These are phyloP conservation scores for Leishmania guyanensis DNA, from an alignment of 208 protist species.

Conservation along the genomic window DNA sequence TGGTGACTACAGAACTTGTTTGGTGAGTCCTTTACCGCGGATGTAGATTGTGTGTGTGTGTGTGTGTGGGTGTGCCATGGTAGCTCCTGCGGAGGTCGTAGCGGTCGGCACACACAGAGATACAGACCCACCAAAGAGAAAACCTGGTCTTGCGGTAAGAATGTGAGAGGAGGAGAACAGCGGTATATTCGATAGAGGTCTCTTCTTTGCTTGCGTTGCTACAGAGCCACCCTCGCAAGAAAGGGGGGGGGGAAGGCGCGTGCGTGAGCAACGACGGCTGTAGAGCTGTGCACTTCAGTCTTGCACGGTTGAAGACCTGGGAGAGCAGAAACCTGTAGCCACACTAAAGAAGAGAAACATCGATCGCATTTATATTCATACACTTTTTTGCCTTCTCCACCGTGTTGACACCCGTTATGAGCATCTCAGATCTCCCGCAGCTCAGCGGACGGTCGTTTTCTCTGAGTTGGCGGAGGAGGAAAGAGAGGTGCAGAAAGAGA, in stretches of 20 bases:
- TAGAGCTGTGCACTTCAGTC: neutral
- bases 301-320: neutral
- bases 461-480: too few relatives aligned
- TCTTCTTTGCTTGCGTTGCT: neutral
- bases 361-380: neutral
- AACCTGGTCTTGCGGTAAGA: neutral
- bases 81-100: neutral
- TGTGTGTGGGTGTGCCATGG: neutral
- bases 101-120: neutral
- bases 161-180: neutral
- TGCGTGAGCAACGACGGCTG: neutral
- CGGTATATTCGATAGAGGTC: neutral
- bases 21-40: neutral
- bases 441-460: neutral
- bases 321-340: neutral
- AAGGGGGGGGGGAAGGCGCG: neutral
- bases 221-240: neutral
- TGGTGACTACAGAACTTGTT: neutral
- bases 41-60: neutral
- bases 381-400: neutral
- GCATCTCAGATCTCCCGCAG: neutral
- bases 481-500: too few relatives aligned
- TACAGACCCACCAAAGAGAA: neutral
- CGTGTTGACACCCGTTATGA: neutral
- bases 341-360: neutral